Evolutionary conservation across 2,329 filamentous ascomycete genomes (phyloP).

Genomic region (Chalara sp.): DNA sequence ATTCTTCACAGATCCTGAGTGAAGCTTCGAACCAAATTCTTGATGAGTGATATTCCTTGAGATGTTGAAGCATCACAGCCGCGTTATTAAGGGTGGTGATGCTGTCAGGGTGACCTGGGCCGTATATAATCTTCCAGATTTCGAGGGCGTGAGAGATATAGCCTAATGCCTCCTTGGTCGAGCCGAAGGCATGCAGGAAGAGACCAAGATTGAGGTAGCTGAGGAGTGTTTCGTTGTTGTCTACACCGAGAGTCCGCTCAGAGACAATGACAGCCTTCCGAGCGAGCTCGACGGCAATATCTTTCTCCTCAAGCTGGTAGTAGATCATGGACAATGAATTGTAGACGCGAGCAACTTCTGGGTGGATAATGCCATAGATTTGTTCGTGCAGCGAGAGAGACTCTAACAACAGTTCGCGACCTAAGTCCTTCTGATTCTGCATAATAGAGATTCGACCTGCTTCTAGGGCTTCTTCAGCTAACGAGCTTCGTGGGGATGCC

Average conservation of each 20-base stretch:
- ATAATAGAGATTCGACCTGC: conserved; percentile 94
- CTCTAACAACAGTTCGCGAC: conserved; percentile 92
- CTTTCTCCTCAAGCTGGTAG: conserved; percentile 97
- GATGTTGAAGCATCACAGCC: conserved; percentile 93
- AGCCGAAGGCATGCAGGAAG: conserved; percentile 87
- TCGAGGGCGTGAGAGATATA: conserved; percentile 91
- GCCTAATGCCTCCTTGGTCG: conserved; percentile 78
- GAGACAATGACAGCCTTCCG: conserved; percentile 95
- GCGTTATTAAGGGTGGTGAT: conserved; percentile 99
- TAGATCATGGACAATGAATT: conserved; percentile 93
- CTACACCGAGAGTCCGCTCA: conserved; percentile 87
- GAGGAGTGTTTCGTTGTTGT: conserved; percentile 87
- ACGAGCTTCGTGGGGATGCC: conserved; percentile 78
- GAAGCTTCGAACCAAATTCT: conserved; percentile 96
- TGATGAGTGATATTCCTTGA: conserved; percentile 92
- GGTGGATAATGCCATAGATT: conserved; percentile 95
- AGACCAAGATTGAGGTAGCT: conserved; percentile 94
- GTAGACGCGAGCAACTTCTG: conserved; percentile 92
- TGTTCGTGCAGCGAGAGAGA: conserved; percentile 95
- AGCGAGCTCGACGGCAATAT: conserved; percentile 87
- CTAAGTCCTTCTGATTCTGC: conserved; percentile 90
- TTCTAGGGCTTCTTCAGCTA: conserved; percentile 93
- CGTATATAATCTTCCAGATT: conserved; percentile 96
- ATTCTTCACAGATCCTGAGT: conserved; percentile 77
- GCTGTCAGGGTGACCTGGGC: conserved; percentile 86